phyloP scores from a whole-genome alignment of 495 filamentous ascomycete genomes.

The Penicillium paxilli region DNA sequence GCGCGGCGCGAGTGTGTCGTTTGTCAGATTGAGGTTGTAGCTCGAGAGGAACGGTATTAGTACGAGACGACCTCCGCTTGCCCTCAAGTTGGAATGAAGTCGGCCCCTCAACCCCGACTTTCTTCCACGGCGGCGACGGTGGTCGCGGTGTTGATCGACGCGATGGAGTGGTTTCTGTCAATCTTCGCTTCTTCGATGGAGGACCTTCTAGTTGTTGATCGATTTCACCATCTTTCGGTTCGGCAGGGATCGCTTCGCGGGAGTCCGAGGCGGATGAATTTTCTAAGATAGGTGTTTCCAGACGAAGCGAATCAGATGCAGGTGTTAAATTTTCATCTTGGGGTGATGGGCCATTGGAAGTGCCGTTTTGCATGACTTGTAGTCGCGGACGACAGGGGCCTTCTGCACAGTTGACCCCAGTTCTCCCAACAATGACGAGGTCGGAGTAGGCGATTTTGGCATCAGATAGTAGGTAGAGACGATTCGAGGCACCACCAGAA shows the following conservation, averaged over 20 bases:
- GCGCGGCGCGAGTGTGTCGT: slow-evolving; percentile 52
- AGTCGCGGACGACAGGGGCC: slow-evolving; percentile 50
- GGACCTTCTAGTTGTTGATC: slow-evolving; percentile 47
- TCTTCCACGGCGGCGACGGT: slow-evolving; percentile 92
- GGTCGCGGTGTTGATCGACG: slow-evolving; percentile 51
- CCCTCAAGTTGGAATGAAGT: slow-evolving; percentile 82
- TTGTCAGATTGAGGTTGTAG: slow-evolving; percentile 67
- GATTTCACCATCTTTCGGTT: slow-evolving; percentile 34
- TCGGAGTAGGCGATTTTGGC: slow-evolving; percentile 58
- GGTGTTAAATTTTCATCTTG: slow-evolving; percentile 48
- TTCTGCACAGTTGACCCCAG: slow-evolving; percentile 56
- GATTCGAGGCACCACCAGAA: slow-evolving; percentile 51
- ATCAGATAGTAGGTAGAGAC: slow-evolving; percentile 62
- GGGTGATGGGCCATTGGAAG: slow-evolving; percentile 45
- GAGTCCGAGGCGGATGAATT: slow-evolving; percentile 25
- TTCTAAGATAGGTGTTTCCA: slow-evolving; percentile 28
- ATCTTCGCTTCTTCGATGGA: slow-evolving; percentile 73
- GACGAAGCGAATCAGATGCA: slow-evolving; percentile 23
- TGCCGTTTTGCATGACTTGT: slow-evolving; percentile 62
- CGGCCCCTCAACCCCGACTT: slow-evolving; percentile 79
- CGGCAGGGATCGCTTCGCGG: slow-evolving; percentile 29
- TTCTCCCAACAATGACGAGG: slow-evolving; percentile 65
- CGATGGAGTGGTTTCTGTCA: slow-evolving; percentile 50
- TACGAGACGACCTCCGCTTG: slow-evolving; percentile 80
- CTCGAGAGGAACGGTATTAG: slow-evolving; percentile 72